Percentiles rank a stretch among this genome's conserved stretches.
phyloP scores from a whole-genome alignment of 768 basidiomycete genomes.

The Melanogaster broomeanus region DNA sequence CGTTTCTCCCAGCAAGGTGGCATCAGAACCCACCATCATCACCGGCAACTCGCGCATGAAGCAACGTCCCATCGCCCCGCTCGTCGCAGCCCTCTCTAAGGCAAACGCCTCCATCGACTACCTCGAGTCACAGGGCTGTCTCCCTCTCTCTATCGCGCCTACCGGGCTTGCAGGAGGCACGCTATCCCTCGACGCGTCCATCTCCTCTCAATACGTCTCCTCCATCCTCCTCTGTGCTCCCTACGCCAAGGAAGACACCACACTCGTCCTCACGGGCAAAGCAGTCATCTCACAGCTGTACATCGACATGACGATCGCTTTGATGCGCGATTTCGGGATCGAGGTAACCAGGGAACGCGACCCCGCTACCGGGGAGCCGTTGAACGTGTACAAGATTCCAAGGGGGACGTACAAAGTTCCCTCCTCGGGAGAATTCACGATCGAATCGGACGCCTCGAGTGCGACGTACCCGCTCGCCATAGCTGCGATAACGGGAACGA shows the following conservation, averaged over 20 bases:
- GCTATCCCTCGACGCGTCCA: constrained; percentile 88
- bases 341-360: constrained; percentile 68
- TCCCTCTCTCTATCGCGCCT: constrained; percentile 85
- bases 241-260: constrained; percentile 81
- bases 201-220: constrained; percentile 98
- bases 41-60: constrained; percentile 99
- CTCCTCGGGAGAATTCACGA: constrained; percentile 60
- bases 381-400: constrained; percentile 90
- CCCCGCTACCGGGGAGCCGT: constrained; percentile 52
- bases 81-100: constrained; percentile 83
- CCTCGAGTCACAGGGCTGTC: constrained; percentile 78
- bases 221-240: constrained; percentile 96
- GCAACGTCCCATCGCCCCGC: constrained; percentile 93
- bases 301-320: constrained; percentile 99
- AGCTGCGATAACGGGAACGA: constrained; percentile 96
- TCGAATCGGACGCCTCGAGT: constrained; percentile 94
- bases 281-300: constrained; percentile 98
- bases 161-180: constrained; percentile 79
- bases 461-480: constrained; percentile 97
- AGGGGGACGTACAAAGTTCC: constrained; percentile 79
- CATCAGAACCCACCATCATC: constrained; percentile 65
- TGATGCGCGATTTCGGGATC: constrained; percentile 95
- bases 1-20: constrained; percentile 51
- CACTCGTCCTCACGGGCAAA: constrained; percentile 88
- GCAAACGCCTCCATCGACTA: constrained; percentile 83